phyloP scores from a whole-genome alignment of 2,329 filamentous ascomycete genomes.

The Stemphylium beticola region DNA sequence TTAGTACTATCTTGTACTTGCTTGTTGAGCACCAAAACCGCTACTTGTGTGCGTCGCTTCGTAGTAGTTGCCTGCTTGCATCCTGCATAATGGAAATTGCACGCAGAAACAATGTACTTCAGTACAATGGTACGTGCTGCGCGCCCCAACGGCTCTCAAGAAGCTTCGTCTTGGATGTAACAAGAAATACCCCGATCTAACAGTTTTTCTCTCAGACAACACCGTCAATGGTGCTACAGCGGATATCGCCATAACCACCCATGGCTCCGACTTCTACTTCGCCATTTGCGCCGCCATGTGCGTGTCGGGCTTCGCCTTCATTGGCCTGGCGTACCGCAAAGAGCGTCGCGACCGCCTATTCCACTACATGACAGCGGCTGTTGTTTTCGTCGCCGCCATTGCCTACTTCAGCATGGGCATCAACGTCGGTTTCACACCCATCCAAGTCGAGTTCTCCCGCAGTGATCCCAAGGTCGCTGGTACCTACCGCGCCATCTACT shows the following conservation, averaged over 20 bases:
- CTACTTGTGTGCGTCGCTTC: neutral
- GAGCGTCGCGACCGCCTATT: conserved; percentile 64
- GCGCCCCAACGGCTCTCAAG: no score
- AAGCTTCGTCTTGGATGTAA: no score
- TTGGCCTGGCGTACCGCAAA: conserved; percentile 60
- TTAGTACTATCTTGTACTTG: neutral
- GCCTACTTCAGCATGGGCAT: conserved; percentile 73
- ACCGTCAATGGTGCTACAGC: conserved; percentile 55
- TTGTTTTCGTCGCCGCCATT: conserved; percentile 65
- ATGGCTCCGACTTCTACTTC: conserved; percentile 69
- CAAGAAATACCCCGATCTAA: neutral
- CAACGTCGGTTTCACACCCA: conserved; percentile 68
- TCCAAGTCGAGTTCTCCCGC: conserved; percentile 65
- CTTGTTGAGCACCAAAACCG: neutral
- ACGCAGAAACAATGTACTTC: conserved; percentile 30
- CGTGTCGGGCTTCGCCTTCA: conserved; percentile 59
- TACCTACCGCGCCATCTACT: conserved; percentile 68
- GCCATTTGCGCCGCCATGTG: conserved; percentile 67
- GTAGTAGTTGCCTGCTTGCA: neutral
- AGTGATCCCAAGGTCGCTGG: conserved; percentile 55
- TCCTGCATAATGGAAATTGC: conserved; percentile 10
- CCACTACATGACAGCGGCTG: conserved; percentile 67
- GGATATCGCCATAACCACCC: conserved; percentile 64
- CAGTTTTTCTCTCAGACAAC: conserved; percentile 36
- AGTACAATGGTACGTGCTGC: conserved; percentile 25